These are phyloP conservation scores for Globisporangium yorkense DNA, from an alignment of 352 stramenopile genomes.

Conservation along the genomic window DNA sequence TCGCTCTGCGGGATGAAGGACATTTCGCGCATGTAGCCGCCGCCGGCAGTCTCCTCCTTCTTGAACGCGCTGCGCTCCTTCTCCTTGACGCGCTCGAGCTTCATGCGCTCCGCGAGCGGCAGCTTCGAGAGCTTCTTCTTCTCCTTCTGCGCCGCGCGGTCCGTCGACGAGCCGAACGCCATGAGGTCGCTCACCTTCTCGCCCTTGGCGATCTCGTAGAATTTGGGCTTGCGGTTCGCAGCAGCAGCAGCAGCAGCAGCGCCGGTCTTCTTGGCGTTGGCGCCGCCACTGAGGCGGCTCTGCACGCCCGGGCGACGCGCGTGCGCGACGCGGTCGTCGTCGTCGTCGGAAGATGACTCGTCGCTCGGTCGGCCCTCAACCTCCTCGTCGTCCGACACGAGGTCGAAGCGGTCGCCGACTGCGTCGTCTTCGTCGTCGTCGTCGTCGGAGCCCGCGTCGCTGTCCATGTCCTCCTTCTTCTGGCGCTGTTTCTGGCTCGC, in stretches of 20 bases:
- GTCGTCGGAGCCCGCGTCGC: constrained; percentile 70
- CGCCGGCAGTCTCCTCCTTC: constrained; percentile 67
- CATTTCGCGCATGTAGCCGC: constrained; percentile 82
- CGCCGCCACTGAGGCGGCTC: constrained; percentile 6
- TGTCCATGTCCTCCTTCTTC: constrained; percentile 92
- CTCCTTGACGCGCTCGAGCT: constrained; percentile 65
- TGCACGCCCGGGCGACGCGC: constrained; percentile 4
- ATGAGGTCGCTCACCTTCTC: constrained; percentile 82
- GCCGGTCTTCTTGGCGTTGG: not conserved
- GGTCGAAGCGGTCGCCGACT: constrained; percentile 56
- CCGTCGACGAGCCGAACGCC: constrained; percentile 58
- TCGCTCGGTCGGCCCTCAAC: constrained; percentile 53
- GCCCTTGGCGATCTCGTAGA: constrained; percentile 82
- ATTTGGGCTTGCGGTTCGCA: constrained; percentile 56
- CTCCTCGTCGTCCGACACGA: constrained; percentile 63
- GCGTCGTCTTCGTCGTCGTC: constrained; percentile 53
- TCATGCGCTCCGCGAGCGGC: constrained; percentile 70
- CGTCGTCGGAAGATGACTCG: constrained; percentile 59
- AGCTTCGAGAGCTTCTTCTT: constrained; percentile 77
- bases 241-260: not conserved
- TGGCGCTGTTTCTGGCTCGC: constrained; percentile 47
- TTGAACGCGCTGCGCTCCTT: constrained; percentile 78
- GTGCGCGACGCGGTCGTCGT: constrained; percentile 11
- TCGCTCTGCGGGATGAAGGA: constrained; percentile 70
- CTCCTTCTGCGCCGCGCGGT: constrained; percentile 64